Percentiles rank a stretch among this genome's conserved stretches.
Evolutionary conservation across 495 filamentous ascomycete genomes (phyloP).

Genomic region (Cairneyella variabilis): DNA sequence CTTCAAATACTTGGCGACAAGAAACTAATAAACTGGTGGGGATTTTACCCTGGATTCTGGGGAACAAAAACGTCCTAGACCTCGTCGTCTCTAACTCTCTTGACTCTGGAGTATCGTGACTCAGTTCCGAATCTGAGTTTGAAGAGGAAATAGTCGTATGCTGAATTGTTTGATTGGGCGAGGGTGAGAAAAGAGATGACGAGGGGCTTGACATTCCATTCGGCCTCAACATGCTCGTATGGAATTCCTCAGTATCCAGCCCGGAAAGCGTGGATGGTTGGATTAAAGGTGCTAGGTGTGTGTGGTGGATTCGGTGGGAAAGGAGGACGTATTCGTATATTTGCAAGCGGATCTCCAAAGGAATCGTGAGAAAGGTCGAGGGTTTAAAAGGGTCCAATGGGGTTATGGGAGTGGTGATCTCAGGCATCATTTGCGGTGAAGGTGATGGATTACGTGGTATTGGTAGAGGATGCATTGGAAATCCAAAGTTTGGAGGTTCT

Average conservation of each 20-base stretch:
- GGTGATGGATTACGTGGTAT: no score
- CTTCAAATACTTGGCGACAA: conserved; percentile 14
- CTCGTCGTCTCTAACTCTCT: no score
- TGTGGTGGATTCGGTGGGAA: conserved; percentile 14
- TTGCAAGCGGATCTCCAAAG: conserved; percentile 22
- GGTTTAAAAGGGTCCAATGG: no score
- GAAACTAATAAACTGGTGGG: conserved; percentile 4
- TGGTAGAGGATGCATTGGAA: no score
- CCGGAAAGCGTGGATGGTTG: neutral
- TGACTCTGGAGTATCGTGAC: no score
- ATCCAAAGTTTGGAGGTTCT: no score
- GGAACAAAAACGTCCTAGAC: neutral
- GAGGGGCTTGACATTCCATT: neutral
- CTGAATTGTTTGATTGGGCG: no score
- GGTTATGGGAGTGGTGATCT: no score
- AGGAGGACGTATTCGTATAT: conserved; percentile 17
- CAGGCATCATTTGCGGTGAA: no score
- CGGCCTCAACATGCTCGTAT: neutral
- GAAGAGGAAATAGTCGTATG: no score
- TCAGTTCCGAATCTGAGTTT: no score
- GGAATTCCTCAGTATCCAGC: conserved; percentile 5
- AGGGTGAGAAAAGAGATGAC: no score
- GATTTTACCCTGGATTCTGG: conserved; percentile 10
- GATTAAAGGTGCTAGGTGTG: conserved; percentile 12
- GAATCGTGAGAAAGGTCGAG: conserved; percentile 13